These are phyloP conservation scores for Diaporthe ampelina DNA, from an alignment of 2,329 filamentous ascomycete species.

Conservation along the genomic window DNA sequence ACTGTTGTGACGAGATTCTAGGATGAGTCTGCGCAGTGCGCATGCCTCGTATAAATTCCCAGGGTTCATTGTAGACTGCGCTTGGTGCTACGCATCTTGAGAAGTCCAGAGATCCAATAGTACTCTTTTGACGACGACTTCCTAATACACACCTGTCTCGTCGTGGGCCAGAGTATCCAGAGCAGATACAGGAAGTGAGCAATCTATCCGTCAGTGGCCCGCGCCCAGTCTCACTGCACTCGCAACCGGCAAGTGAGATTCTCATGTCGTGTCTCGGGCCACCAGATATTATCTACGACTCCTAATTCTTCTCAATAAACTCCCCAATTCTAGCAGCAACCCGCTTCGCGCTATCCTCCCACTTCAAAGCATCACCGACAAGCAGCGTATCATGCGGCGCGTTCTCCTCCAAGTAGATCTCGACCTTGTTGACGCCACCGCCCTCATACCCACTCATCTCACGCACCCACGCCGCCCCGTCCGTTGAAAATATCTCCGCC, in stretches of 20 bases:
- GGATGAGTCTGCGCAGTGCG: not conserved
- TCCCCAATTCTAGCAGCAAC: slow-evolving; percentile 21
- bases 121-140: not conserved
- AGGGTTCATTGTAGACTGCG: not conserved
- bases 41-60: too few species aligned
- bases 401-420: slow-evolving; percentile 53
- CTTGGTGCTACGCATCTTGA: not conserved
- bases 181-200: not conserved
- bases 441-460: slow-evolving; percentile 54
- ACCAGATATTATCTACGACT: too few species aligned
- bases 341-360: slow-evolving; percentile 47
- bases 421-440: slow-evolving; percentile 51
- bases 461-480: slow-evolving; percentile 54
- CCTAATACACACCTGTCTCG: not conserved
- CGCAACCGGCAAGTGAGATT: not conserved
- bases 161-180: not conserved
- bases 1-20: too few species aligned
- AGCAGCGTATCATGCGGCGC: slow-evolving; percentile 60
- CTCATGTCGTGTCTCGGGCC: not conserved
- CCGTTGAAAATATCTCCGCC: slow-evolving; percentile 57
- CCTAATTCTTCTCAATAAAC: slow-evolving; percentile 25
- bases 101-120: not conserved
- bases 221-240: too few species aligned
- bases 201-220: not conserved
- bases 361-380: slow-evolving; percentile 55